Conservation (phyloP, 768 basidiomycete genomes). For the Termitomyces sp. region DNA sequence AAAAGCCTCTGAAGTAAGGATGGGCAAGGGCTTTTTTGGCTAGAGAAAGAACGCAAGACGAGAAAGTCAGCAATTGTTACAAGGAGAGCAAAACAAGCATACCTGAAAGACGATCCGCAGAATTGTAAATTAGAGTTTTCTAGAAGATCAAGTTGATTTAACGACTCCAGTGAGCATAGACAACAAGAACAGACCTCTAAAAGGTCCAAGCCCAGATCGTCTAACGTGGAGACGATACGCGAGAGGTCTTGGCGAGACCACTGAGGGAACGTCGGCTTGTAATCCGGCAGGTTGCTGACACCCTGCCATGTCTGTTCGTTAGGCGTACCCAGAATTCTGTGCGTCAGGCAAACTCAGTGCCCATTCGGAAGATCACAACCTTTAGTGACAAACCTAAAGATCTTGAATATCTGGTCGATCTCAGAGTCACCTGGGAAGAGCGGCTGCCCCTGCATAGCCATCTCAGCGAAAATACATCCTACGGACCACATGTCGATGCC, state of each 20-base stretch:
- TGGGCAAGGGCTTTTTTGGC: conserved; percentile 53
- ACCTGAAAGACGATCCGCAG: conserved; percentile 91
- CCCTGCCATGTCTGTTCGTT: conserved; percentile 91
- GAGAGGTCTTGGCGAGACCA: conserved; percentile 79
- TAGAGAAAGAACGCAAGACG: conserved; percentile 35
- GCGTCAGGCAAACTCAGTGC: background rate
- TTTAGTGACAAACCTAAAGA: conserved; percentile 67
- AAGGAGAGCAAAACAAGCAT: conserved; percentile 17
- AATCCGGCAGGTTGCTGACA: conserved; percentile 82
- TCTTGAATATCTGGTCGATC: conserved; percentile 99
- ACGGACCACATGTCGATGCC: conserved; percentile 99
- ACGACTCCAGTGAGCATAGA: background rate
- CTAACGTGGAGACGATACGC: conserved; percentile 62
- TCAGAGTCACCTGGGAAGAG: conserved; percentile 99
- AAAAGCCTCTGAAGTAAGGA: conserved; percentile 42
- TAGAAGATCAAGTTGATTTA: conserved; percentile 17
- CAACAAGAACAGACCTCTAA: conserved; percentile 45
- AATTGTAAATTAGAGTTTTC: conserved; percentile 80
- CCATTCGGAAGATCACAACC: background rate
- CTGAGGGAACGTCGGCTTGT: conserved; percentile 95
- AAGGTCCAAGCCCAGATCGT: conserved; percentile 75
- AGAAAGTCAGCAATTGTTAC: conserved; percentile 6
- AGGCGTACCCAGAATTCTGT: conserved; percentile 90
- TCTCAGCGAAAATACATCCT: conserved; percentile 97
- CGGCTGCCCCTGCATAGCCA: conserved; percentile 87